Conservation (phyloP, 306 rosid genomes). For the Rosa rugosa region DNA sequence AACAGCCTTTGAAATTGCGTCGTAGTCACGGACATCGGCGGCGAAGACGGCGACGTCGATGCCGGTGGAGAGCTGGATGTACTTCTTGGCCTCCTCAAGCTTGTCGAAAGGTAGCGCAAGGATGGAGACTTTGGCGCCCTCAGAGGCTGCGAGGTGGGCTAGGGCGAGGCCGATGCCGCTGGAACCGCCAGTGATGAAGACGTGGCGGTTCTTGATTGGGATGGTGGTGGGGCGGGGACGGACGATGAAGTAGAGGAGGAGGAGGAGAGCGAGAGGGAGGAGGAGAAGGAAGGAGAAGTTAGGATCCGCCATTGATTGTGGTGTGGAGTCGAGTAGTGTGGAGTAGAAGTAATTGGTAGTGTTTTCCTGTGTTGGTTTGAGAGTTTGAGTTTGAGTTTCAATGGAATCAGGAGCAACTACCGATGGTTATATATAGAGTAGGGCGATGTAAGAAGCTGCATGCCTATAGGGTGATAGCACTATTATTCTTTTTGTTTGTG, state of each 20-base stretch:
- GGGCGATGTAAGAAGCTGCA: too few species aligned
- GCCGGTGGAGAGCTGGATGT: slow-evolving; percentile 56
- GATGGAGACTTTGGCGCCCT: slow-evolving; percentile 82
- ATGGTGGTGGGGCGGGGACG: slow-evolving; percentile 66
- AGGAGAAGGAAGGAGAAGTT: slow-evolving; percentile 40
- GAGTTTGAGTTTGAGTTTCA: too few species aligned
- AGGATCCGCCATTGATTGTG: slow-evolving; percentile 47
- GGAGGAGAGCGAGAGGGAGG: slow-evolving; percentile 40
- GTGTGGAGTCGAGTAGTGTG: neutral
- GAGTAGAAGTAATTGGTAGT: too few species aligned
- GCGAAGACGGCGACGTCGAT: slow-evolving; percentile 56
- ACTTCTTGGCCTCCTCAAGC: slow-evolving; percentile 46
- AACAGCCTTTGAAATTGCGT: slow-evolving; percentile 51
- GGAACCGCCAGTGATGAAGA: slow-evolving; percentile 90
- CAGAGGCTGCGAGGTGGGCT: slow-evolving; percentile 73
- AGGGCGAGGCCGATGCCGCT: slow-evolving; percentile 94
- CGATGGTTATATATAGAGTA: too few species aligned
- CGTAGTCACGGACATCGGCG: slow-evolving; percentile 80
- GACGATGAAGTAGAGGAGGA: slow-evolving; percentile 47
- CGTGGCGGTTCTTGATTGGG: slow-evolving; percentile 80
- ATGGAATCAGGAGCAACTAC: too few species aligned
- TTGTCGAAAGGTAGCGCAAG: slow-evolving; percentile 58
- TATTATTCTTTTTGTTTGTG: too few species aligned
- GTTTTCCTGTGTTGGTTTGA: too few species aligned
- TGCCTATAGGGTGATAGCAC: too few species aligned